Conservation (phyloP, 2,329 filamentous ascomycete genomes). For the Balansia obtecta region DNA sequence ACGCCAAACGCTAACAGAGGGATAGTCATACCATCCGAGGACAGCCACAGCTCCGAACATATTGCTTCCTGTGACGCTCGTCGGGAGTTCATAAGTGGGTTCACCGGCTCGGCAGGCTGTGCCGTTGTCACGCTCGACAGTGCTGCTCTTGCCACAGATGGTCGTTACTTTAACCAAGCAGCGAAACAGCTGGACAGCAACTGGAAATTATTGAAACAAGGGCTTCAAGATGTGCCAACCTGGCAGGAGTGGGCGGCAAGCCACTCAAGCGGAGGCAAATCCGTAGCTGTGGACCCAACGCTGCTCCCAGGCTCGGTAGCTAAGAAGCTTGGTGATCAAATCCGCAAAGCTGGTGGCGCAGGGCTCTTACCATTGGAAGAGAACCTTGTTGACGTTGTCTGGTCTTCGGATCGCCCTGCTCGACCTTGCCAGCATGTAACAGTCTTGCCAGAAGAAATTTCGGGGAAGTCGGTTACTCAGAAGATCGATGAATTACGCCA, state of each 20-base stretch:
- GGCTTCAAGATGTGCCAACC: conserved; percentile 83
- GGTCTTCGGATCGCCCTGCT: conserved; percentile 61
- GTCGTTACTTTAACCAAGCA: conserved; percentile 96
- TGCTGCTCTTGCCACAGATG: conserved; percentile 86
- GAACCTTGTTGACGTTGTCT: conserved; percentile 87
- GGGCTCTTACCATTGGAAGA: conserved; percentile 62
- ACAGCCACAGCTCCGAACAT: conserved; percentile 95
- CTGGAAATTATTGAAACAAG: conserved; percentile 86
- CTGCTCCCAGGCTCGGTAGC: conserved; percentile 57
- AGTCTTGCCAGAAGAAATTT: conserved; percentile 57
- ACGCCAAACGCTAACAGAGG: not conserved
- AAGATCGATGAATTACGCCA: conserved; percentile 84
- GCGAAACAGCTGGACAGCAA: conserved; percentile 80
- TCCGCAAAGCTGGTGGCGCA: conserved; percentile 73
- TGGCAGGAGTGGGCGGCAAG: conserved; percentile 95
- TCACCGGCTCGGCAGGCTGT: conserved; percentile 88
- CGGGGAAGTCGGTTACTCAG: conserved; percentile 69
- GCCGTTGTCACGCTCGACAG: conserved; percentile 78
- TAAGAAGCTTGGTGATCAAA: conserved; percentile 68
- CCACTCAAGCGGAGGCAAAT: conserved; percentile 74
- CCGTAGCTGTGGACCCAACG: conserved; percentile 81
- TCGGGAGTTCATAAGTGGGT: conserved; percentile 84
- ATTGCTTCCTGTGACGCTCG: conserved; percentile 91
- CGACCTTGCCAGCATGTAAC: conserved; percentile 66
- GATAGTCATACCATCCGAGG: conserved; percentile 87